These are phyloP conservation scores for Curvularia verruculosa DNA, from an alignment of 2,329 filamentous ascomycete genomes.

Conservation along the genomic window DNA sequence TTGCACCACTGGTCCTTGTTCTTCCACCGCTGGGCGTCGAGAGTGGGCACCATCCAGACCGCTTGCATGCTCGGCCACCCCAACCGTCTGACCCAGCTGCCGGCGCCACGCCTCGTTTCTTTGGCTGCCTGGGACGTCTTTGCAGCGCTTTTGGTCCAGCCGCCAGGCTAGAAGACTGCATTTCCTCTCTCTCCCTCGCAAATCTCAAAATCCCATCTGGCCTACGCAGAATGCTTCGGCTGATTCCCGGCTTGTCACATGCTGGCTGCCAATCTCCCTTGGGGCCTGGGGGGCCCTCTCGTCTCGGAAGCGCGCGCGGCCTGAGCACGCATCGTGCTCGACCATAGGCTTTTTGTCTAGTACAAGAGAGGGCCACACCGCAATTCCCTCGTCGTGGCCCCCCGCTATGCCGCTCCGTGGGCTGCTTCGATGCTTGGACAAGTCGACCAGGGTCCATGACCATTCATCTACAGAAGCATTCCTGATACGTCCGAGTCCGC, in stretches of 20 bases:
- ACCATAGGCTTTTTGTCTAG: neutral
- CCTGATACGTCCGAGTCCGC: slow-evolving; percentile 9
- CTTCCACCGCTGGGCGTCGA: slow-evolving; percentile 12
- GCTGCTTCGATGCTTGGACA: slow-evolving; percentile 3
- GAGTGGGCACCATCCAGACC: slow-evolving; percentile 25
- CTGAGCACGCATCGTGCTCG: neutral
- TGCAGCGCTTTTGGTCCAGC: neutral
- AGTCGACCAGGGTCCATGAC: slow-evolving; percentile 12
- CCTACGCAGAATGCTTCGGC: neutral
- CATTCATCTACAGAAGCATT: slow-evolving; percentile 14
- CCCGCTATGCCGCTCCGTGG: slow-evolving; percentile 1
- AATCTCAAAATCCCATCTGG: neutral
- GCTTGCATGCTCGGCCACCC: slow-evolving; percentile 28
- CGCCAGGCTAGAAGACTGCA: neutral
- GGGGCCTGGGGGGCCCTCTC: neutral
- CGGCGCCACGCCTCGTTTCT: slow-evolving; percentile 4
- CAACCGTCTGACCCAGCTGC: slow-evolving; percentile 19
- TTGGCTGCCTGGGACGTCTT: neutral
- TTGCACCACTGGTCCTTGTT: slow-evolving; percentile 3
- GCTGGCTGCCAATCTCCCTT: slow-evolving; percentile 6
- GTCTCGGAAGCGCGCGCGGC: slow-evolving; percentile 1
- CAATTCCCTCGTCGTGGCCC: neutral
- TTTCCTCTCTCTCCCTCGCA: neutral
- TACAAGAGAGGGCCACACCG: slow-evolving; percentile 1
- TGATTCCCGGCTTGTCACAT: slow-evolving; percentile 7